Conservation (phyloP, 805 yeast genomes). For the Metschnikowia borealis region DNA sequence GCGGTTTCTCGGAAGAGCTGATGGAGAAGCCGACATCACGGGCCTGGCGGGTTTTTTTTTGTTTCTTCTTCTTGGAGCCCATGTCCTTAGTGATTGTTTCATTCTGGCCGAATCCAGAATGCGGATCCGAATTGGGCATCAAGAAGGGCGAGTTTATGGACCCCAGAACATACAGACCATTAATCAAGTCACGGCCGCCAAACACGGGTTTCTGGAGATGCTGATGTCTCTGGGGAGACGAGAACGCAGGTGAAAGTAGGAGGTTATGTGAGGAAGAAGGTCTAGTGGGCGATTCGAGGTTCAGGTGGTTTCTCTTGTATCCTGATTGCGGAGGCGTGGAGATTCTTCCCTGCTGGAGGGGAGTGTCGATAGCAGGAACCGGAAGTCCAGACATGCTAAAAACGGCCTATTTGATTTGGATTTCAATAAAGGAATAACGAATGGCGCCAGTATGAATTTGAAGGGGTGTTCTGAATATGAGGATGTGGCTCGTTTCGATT, state of each 20-base stretch:
- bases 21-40: conserved; percentile 41
- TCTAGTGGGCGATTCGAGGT: conserved; percentile 20
- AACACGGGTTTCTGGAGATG: conserved; percentile 12
- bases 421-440: neutral
- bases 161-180: conserved; percentile 7
- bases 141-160: conserved; percentile 12
- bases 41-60: conserved; percentile 25
- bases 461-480: neutral
- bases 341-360: conserved; percentile 24
- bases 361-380: conserved; percentile 20
- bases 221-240: conserved; percentile 43
- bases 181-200: conserved; percentile 1
- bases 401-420: neutral
- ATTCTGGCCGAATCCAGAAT: neutral
- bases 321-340: conserved; percentile 38
- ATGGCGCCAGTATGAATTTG: neutral
- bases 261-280: conserved; percentile 9
- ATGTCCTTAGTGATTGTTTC: neutral
- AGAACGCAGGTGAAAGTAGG: conserved; percentile 43
- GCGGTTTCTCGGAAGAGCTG: conserved; percentile 70
- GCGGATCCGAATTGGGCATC: conserved; percentile 7
- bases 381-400: conserved; percentile 5
- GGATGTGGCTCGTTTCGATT: neutral
- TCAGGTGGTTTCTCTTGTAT: conserved; percentile 14
- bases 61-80: conserved; percentile 19